Conservation (phyloP, 768 basidiomycete genomes). For the Macrolepiota fuliginosa region DNA sequence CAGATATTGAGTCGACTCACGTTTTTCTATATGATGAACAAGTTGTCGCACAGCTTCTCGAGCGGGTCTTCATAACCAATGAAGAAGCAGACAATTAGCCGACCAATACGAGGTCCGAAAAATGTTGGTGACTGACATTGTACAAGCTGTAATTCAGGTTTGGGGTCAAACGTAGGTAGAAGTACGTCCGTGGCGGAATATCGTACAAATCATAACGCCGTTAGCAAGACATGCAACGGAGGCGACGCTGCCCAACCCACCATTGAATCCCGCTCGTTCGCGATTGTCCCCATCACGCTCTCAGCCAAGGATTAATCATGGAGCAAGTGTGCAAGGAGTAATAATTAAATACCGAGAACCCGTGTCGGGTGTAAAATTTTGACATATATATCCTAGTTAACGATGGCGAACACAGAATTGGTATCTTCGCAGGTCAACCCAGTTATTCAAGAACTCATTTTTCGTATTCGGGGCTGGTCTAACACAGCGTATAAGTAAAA, state of each 20-base stretch:
- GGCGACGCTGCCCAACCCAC: conserved; percentile 32
- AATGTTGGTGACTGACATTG: conserved; percentile 92
- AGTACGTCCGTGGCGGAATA: conserved; percentile 97
- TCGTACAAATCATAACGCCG: conserved; percentile 50
- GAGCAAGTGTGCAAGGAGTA: conserved; percentile 82
- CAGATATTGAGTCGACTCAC: too few species aligned
- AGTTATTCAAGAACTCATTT: too few species aligned
- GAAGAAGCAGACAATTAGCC: too few species aligned
- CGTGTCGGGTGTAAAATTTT: conserved; percentile 99
- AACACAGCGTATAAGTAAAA: too few species aligned
- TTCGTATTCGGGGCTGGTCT: too few species aligned
- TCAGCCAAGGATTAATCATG: conserved; percentile 99
- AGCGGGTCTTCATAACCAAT: conserved; percentile 83
- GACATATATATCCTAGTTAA: too few species aligned
- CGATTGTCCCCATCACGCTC: conserved; percentile 97
- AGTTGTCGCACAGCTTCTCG: too few species aligned
- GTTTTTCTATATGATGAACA: too few species aligned
- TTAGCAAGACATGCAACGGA: conserved; percentile 3
- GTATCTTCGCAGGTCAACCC: too few species aligned
- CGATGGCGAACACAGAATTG: too few species aligned
- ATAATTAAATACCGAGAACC: conserved; percentile 97
- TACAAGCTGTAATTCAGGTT: conserved; percentile 95
- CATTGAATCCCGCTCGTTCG: conserved; percentile 98
- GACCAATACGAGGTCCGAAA: too few species aligned
- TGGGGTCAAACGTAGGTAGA: conserved; percentile 96